Conservation (phyloP, 306 rosid species). For the Quillaja saponaria region DNA sequence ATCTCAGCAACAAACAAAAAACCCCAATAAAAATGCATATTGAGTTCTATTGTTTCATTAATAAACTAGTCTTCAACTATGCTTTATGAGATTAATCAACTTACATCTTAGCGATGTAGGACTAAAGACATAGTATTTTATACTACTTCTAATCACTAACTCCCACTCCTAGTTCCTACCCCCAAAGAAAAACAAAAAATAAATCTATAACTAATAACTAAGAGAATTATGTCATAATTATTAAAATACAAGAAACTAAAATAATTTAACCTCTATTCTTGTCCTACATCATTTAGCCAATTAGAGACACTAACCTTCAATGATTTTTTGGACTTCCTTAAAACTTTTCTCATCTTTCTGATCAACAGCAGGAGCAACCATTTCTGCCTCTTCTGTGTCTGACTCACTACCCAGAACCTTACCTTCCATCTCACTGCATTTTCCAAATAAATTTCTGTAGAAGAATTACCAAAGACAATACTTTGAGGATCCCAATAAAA, state of each 20-base stretch:
- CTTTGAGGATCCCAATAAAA: not conserved
- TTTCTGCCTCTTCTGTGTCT: conserved; percentile 33
- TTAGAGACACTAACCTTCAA: conserved; percentile 48
- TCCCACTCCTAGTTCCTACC: no score
- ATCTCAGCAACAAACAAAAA: not conserved
- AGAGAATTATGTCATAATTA: no score
- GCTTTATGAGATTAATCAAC: no score
- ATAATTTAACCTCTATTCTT: no score
- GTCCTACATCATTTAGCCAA: no score
- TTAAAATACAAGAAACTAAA: no score
- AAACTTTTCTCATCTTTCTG: conserved; percentile 37
- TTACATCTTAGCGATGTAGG: no score
- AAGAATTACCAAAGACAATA: not conserved
- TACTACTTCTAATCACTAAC: no score
- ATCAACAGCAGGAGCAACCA: conserved; percentile 31
- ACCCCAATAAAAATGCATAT: not conserved
- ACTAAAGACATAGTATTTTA: no score
- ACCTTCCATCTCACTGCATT: conserved; percentile 42
- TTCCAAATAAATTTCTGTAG: conserved; percentile 10
- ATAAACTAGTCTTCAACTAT: no score
- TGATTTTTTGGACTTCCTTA: conserved; percentile 42
- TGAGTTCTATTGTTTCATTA: not conserved
- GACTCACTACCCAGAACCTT: conserved; percentile 17
- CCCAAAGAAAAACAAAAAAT: no score
- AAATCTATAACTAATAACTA: no score